A percentile compares a stretch with the other conserved stretches of the same genome.
Evolutionary conservation across 140 eudicot species (phyloP).

Genomic region (Ambrosia hybrid): DNA sequence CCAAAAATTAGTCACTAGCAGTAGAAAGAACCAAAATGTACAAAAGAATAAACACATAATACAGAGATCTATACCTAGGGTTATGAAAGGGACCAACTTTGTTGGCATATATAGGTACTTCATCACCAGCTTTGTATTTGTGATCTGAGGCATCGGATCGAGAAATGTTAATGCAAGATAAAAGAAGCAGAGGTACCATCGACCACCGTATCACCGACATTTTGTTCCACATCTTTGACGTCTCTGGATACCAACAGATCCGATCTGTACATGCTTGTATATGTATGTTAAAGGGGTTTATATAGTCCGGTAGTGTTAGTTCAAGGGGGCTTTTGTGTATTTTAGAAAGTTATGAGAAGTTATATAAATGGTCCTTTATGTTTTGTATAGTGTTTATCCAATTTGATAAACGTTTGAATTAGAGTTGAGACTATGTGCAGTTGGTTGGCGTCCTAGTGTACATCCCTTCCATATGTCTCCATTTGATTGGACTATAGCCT

Average conservation of each 20-base stretch:
- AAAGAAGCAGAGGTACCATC: conserved; percentile 36
- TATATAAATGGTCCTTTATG: conserved; percentile 13
- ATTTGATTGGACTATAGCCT: too few species aligned
- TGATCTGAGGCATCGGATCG: conserved; percentile 55
- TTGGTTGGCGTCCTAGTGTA: too few species aligned
- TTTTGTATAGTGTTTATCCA: not conserved
- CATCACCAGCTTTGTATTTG: conserved; percentile 53
- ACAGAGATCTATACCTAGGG: conserved; percentile 47
- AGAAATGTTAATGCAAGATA: conserved; percentile 19
- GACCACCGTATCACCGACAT: conserved; percentile 36
- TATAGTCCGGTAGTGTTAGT: conserved; percentile 13
- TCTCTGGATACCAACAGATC: conserved; percentile 17
- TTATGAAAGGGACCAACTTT: conserved; percentile 73
- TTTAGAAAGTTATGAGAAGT: not conserved
- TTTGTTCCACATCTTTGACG: not conserved
- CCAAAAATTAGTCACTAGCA: conserved; percentile 1
- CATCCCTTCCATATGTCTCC: too few species aligned
- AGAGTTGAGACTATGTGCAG: too few species aligned
- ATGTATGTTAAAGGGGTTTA: conserved; percentile 3
- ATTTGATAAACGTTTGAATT: not conserved
- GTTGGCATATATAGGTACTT: conserved; percentile 64
- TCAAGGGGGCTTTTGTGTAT: not conserved
- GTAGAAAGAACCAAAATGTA: not conserved
- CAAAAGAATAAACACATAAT: not conserved
- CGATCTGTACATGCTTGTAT: conserved; percentile 22